Evolutionary conservation across 78 protist genomes (phyloP).

Genomic region (Cavenderia fasciculata): DNA sequence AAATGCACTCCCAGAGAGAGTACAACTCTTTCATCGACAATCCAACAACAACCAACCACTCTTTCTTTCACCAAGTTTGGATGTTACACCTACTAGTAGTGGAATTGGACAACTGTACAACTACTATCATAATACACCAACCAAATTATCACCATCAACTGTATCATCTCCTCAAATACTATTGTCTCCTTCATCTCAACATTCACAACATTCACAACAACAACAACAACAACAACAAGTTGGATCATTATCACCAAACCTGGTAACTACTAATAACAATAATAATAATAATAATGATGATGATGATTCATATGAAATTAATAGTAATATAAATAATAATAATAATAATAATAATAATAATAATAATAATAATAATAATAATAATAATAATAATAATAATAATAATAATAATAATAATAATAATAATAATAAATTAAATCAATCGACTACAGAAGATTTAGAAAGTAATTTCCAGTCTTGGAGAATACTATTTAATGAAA

Average conservation of each 20-base stretch:
- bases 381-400: background rate
- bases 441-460: background rate
- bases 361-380: background rate
- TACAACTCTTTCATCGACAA: background rate
- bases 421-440: background rate
- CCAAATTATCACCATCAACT: background rate
- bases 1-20: background rate
- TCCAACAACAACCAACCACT: conserved; percentile 11
- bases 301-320: too few relatives aligned
- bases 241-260: conserved; percentile 6
- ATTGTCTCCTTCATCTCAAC: too few relatives aligned
- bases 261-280: background rate
- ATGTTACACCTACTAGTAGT: conserved; percentile 1
- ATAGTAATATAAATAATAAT: too few relatives aligned
- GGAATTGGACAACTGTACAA: too few relatives aligned
- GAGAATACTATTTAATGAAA: conserved; percentile 11
- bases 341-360: background rate
- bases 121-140: too few relatives aligned
- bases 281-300: background rate
- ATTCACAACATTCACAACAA: too few relatives aligned
- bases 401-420: background rate
- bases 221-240: too few relatives aligned
- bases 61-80: background rate
- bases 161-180: too few relatives aligned
- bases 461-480: conserved; percentile 12